A percentile compares a stretch with the other conserved stretches of the same genome.
phyloP scores from a whole-genome alignment of 1,284 basidiomycete species.

The Cutaneotrichosporon dermatis region DNA sequence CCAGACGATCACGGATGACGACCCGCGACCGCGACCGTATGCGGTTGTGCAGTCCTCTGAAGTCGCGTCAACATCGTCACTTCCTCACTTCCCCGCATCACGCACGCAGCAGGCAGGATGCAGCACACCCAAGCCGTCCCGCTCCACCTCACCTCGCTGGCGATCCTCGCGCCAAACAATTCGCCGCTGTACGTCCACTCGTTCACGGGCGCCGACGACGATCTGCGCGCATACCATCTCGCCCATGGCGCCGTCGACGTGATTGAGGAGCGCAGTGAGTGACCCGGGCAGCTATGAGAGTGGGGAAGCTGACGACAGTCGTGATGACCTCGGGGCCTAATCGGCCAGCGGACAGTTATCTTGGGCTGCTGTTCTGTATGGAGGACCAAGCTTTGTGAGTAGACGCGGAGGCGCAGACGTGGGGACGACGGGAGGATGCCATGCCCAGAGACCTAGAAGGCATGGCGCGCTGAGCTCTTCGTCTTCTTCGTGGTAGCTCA shows the following conservation, averaged over 20 bases:
- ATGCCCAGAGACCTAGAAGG: too few relatives aligned
- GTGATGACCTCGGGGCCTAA: conserved; percentile 41
- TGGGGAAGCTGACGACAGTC: conserved; percentile 25
- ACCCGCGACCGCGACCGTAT: too few relatives aligned
- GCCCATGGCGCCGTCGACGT: conserved; percentile 48
- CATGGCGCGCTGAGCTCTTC: conserved; percentile 45
- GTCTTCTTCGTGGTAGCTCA: background rate
- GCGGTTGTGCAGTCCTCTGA: too few relatives aligned
- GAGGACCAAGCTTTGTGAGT: conserved; percentile 28
- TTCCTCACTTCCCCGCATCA: background rate
- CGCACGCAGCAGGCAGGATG: conserved; percentile 18
- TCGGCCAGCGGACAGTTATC: conserved; percentile 43
- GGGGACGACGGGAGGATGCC: too few relatives aligned
- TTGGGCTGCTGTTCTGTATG: conserved; percentile 49
- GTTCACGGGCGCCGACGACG: conserved; percentile 43
- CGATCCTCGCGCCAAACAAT: conserved; percentile 44
- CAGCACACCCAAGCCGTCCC: conserved; percentile 32
- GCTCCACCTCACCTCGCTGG: conserved; percentile 44
- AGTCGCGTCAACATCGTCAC: too few relatives aligned
- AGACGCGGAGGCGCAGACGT: too few relatives aligned
- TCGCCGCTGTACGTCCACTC: conserved; percentile 47
- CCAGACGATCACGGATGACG: too few relatives aligned
- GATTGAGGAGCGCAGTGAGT: conserved; percentile 48
- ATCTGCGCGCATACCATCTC: conserved; percentile 47
- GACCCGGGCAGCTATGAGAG: background rate